A percentile compares a stretch with the other conserved stretches of the same genome.
Evolutionary conservation across 2,329 filamentous ascomycete species (phyloP).

Genomic region (Monilinia vaccinii-corymbosi): DNA sequence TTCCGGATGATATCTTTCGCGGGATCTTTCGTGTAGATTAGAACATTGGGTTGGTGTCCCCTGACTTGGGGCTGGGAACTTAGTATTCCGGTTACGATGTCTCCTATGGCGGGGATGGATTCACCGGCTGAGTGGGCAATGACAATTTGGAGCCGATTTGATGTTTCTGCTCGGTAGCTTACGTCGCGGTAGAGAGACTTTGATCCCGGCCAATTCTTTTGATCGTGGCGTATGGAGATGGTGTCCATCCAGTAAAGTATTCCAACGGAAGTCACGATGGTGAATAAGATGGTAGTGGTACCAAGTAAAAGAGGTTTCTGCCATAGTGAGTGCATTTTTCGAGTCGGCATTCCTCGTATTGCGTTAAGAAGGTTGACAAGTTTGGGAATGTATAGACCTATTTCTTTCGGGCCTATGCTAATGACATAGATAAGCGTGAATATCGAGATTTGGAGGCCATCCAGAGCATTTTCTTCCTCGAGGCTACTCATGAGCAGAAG

Average conservation of each 20-base stretch:
- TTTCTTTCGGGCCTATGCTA: conserved; percentile 23
- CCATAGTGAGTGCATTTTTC: conserved; percentile 18
- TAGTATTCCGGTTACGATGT: conserved; percentile 16
- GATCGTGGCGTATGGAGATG: conserved; percentile 17
- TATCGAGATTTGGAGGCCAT: conserved; percentile 21
- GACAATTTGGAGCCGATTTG: conserved; percentile 22
- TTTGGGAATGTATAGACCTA: conserved; percentile 22
- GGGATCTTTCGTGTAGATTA: conserved; percentile 24
- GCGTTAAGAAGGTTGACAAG: conserved; percentile 17
- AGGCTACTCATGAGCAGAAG: conserved; percentile 4
- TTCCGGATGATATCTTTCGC: not conserved
- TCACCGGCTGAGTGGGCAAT: conserved; percentile 24
- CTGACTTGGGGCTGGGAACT: conserved; percentile 11
- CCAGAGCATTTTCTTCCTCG: conserved; percentile 18
- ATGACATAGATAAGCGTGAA: conserved; percentile 22
- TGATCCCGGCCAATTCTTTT: conserved; percentile 17
- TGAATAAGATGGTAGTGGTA: conserved; percentile 18
- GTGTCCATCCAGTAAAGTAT: conserved; percentile 23
- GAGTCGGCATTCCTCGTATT: conserved; percentile 11
- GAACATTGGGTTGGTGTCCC: conserved; percentile 15
- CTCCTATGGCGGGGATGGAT: conserved; percentile 13
- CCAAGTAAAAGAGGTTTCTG: conserved; percentile 18
- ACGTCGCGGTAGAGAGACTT: conserved; percentile 16
- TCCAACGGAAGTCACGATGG: conserved; percentile 16
- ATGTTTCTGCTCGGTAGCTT: conserved; percentile 19